These are phyloP conservation scores for Sideroxylon spinosum DNA, from an alignment of 179 eudicot species.

Conservation along the genomic window DNA sequence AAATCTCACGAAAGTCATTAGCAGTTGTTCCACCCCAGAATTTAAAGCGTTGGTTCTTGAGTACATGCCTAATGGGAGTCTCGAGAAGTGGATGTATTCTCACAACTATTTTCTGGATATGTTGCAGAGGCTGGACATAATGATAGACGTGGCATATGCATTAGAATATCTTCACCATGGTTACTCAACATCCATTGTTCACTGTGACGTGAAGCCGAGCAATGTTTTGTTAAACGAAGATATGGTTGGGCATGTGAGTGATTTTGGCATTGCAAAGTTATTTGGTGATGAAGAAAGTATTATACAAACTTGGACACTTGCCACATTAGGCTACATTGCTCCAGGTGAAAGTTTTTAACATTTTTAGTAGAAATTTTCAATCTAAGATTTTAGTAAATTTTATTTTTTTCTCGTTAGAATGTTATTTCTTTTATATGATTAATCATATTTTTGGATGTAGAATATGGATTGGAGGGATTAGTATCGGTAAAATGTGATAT, in stretches of 20 bases:
- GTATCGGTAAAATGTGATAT: slow-evolving; percentile 12
- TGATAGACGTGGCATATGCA: slow-evolving; percentile 18
- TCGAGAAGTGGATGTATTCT: slow-evolving; percentile 10
- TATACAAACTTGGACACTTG: slow-evolving; percentile 12
- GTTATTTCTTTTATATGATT: background rate
- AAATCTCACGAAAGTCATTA: slow-evolving; percentile 8
- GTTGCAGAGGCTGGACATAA: slow-evolving; percentile 4
- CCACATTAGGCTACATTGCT: slow-evolving; percentile 20
- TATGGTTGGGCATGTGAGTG: slow-evolving; percentile 17
- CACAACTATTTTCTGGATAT: background rate
- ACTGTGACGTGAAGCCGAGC: slow-evolving; percentile 19
- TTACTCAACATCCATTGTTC: slow-evolving; percentile 5
- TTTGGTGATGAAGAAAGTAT: background rate
- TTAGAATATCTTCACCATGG: slow-evolving; percentile 19
- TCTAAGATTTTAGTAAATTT: background rate
- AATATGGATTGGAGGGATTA: slow-evolving; percentile 14
- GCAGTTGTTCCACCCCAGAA: slow-evolving; percentile 1
- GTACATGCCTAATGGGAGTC: slow-evolving; percentile 11
- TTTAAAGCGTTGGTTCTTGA: slow-evolving; percentile 1
- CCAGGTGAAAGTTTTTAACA: slow-evolving; percentile 6
- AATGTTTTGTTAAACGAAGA: slow-evolving; percentile 18
- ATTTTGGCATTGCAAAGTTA: slow-evolving; percentile 16
- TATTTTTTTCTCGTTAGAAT: background rate
- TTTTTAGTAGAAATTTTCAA: background rate
- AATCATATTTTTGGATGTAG: slow-evolving; percentile 4